Percentiles rank a stretch among this genome's conserved stretches.
phyloP scores from a whole-genome alignment of 257 asterid genomes.

The Penstemon barbatus region DNA sequence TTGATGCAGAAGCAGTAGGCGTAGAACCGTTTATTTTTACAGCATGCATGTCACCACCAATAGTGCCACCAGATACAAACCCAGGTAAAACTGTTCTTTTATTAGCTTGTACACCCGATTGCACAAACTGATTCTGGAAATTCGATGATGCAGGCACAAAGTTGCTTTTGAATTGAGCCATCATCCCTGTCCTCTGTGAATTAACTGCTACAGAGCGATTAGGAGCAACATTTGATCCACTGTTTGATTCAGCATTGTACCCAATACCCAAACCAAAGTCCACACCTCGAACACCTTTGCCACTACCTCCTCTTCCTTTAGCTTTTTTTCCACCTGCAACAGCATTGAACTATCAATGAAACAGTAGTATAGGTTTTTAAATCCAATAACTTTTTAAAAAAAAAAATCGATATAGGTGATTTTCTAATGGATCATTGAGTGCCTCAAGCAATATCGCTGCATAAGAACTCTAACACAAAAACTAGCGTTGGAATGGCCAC shows the following conservation, averaged over 20 bases:
- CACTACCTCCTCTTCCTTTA: constrained; percentile 79
- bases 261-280: constrained; percentile 96
- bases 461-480: background rate
- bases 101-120: constrained; percentile 40
- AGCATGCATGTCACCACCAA: constrained; percentile 69
- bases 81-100: constrained; percentile 66
- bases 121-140: constrained; percentile 60
- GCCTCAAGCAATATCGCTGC: background rate
- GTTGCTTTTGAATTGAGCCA: constrained; percentile 79
- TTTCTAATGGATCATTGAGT: background rate
- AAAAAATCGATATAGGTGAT: background rate
- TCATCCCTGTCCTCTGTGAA: constrained; percentile 69
- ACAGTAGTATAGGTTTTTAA: constrained; percentile 24
- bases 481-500: background rate
- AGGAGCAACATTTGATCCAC: constrained; percentile 45
- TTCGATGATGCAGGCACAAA: constrained; percentile 90
- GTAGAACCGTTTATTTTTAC: constrained; percentile 42
- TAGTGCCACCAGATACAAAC: constrained; percentile 94
- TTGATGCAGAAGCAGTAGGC: constrained; percentile 41
- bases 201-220: constrained; percentile 68
- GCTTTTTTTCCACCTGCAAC: constrained; percentile 90
- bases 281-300: constrained; percentile 92
- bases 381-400: constrained; percentile 6
- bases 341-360: constrained; percentile 3
- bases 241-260: constrained; percentile 61